Evolutionary conservation across 345 rosid genomes (phyloP), one percentile per base, ranked within the genome.

Genomic region (Limnanthes douglasii): DNA sequence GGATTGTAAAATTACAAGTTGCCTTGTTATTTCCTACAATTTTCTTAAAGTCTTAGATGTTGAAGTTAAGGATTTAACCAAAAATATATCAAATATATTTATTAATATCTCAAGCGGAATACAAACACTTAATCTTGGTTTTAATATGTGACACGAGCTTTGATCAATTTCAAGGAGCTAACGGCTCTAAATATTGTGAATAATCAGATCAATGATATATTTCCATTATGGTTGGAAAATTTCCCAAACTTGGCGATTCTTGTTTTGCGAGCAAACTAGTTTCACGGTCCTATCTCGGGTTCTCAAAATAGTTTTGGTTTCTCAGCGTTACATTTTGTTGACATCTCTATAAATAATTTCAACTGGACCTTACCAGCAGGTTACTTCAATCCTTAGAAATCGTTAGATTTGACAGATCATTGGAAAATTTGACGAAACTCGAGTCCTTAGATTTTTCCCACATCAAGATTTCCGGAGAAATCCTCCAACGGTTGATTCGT

Each of bases 371-470:
- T 51, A 8, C 48, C 26, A 8, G 2, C 12, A 10, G 16, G 13
- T 6, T 29, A 22, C 26, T 16, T 41, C 12, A 9, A 18, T 6
- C 20, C 2, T 4, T 46, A 34, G 24, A 37, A 36, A 4, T 31
- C 33, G 4, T 20, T 50, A 56, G 21, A 2, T n/a, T 0, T 8
- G 1, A 14, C 14, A 4, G 21, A 6, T 28, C 21, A 5, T 2
- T 49, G 0, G 44, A 17, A 0, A 22, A 38, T 10, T 8, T 53
- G 1, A 21, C 5, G 0, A 8, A 34, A 0, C 40, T 60, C 0
- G 56, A 39, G 5, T 16, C 43, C 6, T 29, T 59, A 25, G 59
- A 41, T 26, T 43, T 53, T 15, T 52, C 59, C 0, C 17, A 8
- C 0, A 60, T 48, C 27, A 12, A 48, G 8, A 21, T 60, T 8